phyloP scores from a whole-genome alignment of 306 rosid species.

The Pyrus betulifolia region DNA sequence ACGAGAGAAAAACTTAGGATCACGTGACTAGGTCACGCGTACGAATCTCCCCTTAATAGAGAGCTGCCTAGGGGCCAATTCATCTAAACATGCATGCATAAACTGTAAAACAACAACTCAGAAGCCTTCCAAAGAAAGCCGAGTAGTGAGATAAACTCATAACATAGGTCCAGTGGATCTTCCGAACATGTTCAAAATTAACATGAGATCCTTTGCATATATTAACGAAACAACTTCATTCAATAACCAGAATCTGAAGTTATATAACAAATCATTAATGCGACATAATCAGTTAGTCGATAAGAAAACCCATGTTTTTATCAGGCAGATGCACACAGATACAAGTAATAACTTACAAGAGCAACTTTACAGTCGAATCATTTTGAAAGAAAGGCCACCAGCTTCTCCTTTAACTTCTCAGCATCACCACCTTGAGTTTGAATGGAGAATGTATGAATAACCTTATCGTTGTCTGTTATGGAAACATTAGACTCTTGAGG shows the following conservation, averaged over 20 bases:
- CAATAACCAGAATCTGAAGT: background rate
- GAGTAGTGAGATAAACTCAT: background rate
- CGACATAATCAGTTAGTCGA: background rate
- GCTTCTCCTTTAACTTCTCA: constrained; percentile 65
- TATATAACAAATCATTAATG: background rate
- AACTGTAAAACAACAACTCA: background rate
- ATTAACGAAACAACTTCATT: background rate
- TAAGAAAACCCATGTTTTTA: background rate
- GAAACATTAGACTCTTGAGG: constrained; percentile 55
- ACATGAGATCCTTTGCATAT: background rate
- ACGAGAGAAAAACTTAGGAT: background rate
- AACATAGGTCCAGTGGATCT: background rate
- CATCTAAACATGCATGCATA: background rate
- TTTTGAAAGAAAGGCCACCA: constrained; percentile 54
- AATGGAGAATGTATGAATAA: constrained; percentile 70
- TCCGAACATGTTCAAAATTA: background rate
- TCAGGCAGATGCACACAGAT: constrained; percentile 14
- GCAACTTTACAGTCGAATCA: constrained; percentile 15
- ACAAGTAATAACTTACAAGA: constrained; percentile 2
- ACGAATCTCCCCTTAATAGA: background rate
- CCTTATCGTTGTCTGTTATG: constrained; percentile 34
- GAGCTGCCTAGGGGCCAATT: background rate
- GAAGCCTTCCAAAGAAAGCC: background rate
- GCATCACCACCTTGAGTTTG: constrained; percentile 62
- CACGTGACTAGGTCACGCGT: too few relatives aligned